Evolutionary conservation across 23 red algal species (phyloP).

Genomic region (Gracilaria gracilis): DNA sequence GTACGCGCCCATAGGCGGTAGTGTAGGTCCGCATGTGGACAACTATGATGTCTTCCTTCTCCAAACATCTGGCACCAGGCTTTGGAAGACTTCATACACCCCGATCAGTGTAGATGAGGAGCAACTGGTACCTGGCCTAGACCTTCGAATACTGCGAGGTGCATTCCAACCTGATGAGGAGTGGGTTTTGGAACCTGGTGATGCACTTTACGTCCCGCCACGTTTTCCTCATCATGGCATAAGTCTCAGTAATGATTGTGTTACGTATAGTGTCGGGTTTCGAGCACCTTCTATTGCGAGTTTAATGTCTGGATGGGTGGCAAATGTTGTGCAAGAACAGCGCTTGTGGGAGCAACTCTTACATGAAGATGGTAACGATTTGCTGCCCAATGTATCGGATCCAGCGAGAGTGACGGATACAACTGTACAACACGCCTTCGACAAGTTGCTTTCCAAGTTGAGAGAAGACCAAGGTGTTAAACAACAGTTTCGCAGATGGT

Average conservation of each 20-base stretch:
- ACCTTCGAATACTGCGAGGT: constrained; percentile 74
- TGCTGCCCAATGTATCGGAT: constrained; percentile 36
- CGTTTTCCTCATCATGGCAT: constrained; percentile 86
- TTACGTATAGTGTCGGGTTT: constrained; percentile 90
- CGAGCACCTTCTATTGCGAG: constrained; percentile 71
- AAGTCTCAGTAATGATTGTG: constrained; percentile 70
- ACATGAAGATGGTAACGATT: constrained; percentile 26
- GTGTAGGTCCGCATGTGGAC: constrained; percentile 94
- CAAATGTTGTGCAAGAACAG: constrained; percentile 53
- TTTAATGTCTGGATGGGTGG: constrained; percentile 45
- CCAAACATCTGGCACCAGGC: constrained; percentile 67
- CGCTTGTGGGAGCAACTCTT: constrained; percentile 25
- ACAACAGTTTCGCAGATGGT: constrained; percentile 52
- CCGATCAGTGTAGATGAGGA: constrained; percentile 66
- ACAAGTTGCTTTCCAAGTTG: constrained; percentile 27
- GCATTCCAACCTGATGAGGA: constrained; percentile 53
- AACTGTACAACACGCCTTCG: constrained; percentile 41
- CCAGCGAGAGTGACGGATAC: constrained; percentile 35
- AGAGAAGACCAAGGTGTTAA: neutral
- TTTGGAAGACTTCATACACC: constrained; percentile 65
- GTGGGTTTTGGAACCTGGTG: constrained; percentile 79
- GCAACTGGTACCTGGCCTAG: constrained; percentile 42
- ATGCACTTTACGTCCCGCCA: constrained; percentile 87
- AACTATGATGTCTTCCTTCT: constrained; percentile 95
- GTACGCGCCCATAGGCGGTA: constrained; percentile 78